Evolutionary conservation across 192 early-diverging fungal genomes (phyloP), one percentile per base, ranked within the genome.

Genomic region (Backusella tarrabulga): DNA sequence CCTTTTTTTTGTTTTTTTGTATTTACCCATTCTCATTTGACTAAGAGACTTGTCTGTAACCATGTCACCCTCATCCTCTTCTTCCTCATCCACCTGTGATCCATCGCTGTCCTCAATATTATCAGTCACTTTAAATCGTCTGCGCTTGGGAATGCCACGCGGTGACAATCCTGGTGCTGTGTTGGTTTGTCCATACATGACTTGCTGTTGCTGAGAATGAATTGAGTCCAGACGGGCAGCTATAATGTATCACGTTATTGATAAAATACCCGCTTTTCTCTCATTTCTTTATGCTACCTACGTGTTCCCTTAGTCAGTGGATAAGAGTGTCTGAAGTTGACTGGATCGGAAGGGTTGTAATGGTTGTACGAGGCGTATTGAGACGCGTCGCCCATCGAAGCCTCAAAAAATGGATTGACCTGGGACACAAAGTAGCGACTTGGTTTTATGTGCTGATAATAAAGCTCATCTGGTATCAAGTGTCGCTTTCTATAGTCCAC

Each of bases 241-340:
- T 63, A 63, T 15, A 32, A 32, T 29, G 14, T 29, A 29, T 63
- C 12, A 54, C 21, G 1, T 54, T 54, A 54, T 5, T 54, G 21
- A 54, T 21, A 8, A 54, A 7, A n/a, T 0, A 54, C 32, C 32
- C 32, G 32, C 4, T 21, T 6, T 54, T 54, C 21, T 21, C 42
- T 19, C 11, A 14, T 15, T 29, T 12, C 26, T 14, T 54, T 21
- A 54, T 26, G 9, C 7, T 60, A 60, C 54, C 26, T 60, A 60
- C 54, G 11, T 6, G 21, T 11, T 11, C n/a, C 54, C 23, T 60
- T 63, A 14, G 26, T 50, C 6, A 72, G 17, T 15, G 71, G 71
- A 26, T 72, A 72, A 42, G 71, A 41, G 29, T 72, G 71, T 32
- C 71, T 40, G 46, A 72, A 72, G 32, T 72, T 72, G 17, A 72